phyloP scores from a whole-genome alignment of 352 stramenopile genomes.

The Blastocystis sp. region DNA sequence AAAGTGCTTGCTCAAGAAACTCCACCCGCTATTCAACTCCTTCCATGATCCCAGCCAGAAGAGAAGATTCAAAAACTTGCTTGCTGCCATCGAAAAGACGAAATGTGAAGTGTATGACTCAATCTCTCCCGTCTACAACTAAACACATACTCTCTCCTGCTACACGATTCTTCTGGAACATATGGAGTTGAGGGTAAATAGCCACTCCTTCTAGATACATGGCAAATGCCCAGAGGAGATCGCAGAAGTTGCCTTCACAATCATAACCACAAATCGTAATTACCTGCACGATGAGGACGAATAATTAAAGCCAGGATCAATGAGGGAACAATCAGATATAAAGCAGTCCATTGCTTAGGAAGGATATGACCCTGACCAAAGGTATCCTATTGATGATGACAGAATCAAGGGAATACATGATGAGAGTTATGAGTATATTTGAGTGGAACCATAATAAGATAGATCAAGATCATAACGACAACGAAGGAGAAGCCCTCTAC shows the following conservation, averaged over 20 bases:
- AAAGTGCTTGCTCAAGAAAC: slow-evolving; percentile 52
- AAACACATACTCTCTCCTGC: background rate
- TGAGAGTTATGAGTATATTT: slow-evolving; percentile 83
- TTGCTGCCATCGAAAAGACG: slow-evolving; percentile 92
- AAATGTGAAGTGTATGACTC: slow-evolving; percentile 78
- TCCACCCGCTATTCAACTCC: slow-evolving; percentile 83
- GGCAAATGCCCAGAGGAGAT: slow-evolving; percentile 82
- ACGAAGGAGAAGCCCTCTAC: slow-evolving; percentile 78
- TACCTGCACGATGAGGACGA: slow-evolving; percentile 44
- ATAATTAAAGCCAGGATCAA: slow-evolving; percentile 71
- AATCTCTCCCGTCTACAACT: slow-evolving; percentile 81
- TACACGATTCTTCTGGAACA: slow-evolving; percentile 80
- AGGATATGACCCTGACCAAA: slow-evolving; percentile 71
- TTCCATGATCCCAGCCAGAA: slow-evolving; percentile 98
- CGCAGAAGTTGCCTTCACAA: slow-evolving; percentile 63
- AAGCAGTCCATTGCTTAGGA: slow-evolving; percentile 80
- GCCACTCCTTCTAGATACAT: slow-evolving; percentile 82
- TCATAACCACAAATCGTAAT: slow-evolving; percentile 13
- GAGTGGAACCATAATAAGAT: slow-evolving; percentile 80
- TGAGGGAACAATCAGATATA: slow-evolving; percentile 82
- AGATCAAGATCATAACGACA: slow-evolving; percentile 80
- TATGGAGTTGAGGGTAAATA: slow-evolving; percentile 83
- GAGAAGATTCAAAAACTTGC: slow-evolving; percentile 90
- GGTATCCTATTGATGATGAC: slow-evolving; percentile 80
- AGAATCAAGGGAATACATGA: slow-evolving; percentile 81